Percentiles rank a stretch among this genome's conserved stretches.
Conservation (phyloP, 2,329 filamentous ascomycete genomes). For the Coleophoma cylindrospora region DNA sequence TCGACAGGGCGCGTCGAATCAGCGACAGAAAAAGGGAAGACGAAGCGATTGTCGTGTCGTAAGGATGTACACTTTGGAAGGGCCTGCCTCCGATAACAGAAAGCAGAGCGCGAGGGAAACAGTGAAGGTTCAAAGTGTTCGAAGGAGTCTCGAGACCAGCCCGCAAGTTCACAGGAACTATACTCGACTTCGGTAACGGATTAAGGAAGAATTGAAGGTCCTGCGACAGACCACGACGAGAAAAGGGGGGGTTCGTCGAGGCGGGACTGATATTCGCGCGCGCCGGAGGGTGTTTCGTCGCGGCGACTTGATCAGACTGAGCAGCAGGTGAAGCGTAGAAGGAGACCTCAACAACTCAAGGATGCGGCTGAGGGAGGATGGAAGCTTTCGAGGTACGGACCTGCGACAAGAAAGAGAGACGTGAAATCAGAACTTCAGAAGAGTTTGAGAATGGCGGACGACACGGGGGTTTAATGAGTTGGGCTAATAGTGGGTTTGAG, state of each 20-base stretch:
- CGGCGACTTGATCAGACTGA: slow-evolving; percentile 3
- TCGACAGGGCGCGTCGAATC: slow-evolving; percentile 12
- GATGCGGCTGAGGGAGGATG: slow-evolving; percentile 9
- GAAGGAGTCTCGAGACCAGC: slow-evolving; percentile 28
- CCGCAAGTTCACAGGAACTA: slow-evolving; percentile 16
- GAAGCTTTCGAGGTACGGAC: slow-evolving; percentile 25
- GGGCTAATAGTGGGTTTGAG: slow-evolving; percentile 3
- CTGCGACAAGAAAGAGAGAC: slow-evolving; percentile 28
- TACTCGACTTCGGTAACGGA: slow-evolving; percentile 17
- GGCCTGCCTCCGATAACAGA: slow-evolving; percentile 27
- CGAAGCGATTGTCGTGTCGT: slow-evolving; percentile 24
- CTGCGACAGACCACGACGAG: slow-evolving; percentile 1
- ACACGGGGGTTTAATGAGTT: slow-evolving; percentile 24
- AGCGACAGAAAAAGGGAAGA: slow-evolving; percentile 20
- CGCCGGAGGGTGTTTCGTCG: background rate
- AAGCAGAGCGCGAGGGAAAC: slow-evolving; percentile 22
- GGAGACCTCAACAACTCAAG: background rate
- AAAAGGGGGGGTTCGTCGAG: slow-evolving; percentile 3
- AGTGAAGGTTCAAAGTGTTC: slow-evolving; percentile 22
- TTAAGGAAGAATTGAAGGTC: slow-evolving; percentile 5
- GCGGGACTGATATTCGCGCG: slow-evolving; percentile 2
- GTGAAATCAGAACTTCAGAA: slow-evolving; percentile 23
- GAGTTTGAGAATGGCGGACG: slow-evolving; percentile 20
- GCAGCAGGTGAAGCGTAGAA: background rate
- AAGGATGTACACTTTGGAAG: slow-evolving; percentile 15